Evolutionary conservation across 106 monocot species (phyloP), one percentile per base, ranked within the genome.

Genomic region (Triglochin maritima): DNA sequence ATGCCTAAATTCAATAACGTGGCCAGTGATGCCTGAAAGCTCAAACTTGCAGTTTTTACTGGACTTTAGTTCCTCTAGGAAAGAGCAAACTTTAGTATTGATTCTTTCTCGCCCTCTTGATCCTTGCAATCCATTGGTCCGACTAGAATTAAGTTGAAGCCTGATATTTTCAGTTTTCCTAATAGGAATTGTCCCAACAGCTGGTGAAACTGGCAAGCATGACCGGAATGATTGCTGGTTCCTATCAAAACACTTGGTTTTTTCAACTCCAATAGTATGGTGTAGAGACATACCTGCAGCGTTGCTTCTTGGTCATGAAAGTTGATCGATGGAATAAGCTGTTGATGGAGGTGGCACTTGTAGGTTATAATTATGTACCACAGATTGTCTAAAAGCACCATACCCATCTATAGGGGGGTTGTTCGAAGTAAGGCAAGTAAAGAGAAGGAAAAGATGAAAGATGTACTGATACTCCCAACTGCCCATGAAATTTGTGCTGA

Each of bases 1-100:
- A 78, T 81, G 53, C 95, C 95, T 96, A 72, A 83, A 96, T 57
- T 96, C 95, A 44, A 88, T 86, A 76, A 96, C 81, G 14, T 68
- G 82, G 9, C 90, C 95, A 67, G 72, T 46, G 64, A 96, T 91
- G 76, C 90, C 95, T 50, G 90, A 85, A 52, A 96, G 69, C 66
- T 88, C 85, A 65, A 83, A 85, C 73, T 85, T 70, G 46, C 86
- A 77, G 52, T 72, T 64, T 57, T 85, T 87, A 71, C 70, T 86
- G 44, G 83, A 76, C 66, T 91, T 90, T 43, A 96, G 65, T 70
- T 96, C 95, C 47, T 96, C 95, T 47, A 96, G 83, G 66, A 96
- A 88, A 56, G 87, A 78, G 49, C 65, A 77, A n/a, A 67, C 57
- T 62, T 79, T 95, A 47, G 74, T n/a, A 50, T 87, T 79, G 70